These are phyloP conservation scores for Hysterangium stoloniferum DNA, from an alignment of 768 basidiomycete species.

Conservation along the genomic window DNA sequence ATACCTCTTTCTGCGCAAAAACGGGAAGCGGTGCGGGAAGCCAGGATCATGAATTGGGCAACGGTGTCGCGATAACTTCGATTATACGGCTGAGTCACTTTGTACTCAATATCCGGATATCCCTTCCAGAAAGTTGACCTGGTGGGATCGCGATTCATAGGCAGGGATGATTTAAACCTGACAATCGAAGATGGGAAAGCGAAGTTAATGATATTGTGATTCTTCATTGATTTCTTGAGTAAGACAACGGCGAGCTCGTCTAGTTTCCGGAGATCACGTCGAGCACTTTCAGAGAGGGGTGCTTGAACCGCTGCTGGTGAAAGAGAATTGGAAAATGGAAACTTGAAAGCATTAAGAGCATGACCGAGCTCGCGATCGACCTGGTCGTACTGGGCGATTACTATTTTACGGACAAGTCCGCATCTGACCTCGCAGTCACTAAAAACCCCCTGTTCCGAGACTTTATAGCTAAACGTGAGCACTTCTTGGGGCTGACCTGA, in stretches of 20 bases:
- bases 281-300: not conserved
- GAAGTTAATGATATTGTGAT: conserved; percentile 20
- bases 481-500: conserved; percentile 43
- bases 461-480: conserved; percentile 72
- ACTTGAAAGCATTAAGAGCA: not conserved
- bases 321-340: conserved; percentile 5
- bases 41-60: conserved; percentile 76
- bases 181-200: conserved; percentile 23
- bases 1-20: conserved; percentile 56
- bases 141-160: conserved; percentile 19
- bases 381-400: conserved; percentile 54
- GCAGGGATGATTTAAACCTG: conserved; percentile 21
- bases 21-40: conserved; percentile 64
- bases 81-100: conserved; percentile 27
- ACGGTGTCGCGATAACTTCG: conserved; percentile 50
- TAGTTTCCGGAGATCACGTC: conserved; percentile 26
- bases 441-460: conserved; percentile 56
- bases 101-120: conserved; percentile 45
- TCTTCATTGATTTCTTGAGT: conserved; percentile 9
- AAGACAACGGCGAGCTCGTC: conserved; percentile 19
- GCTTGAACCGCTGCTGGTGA: not conserved
- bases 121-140: conserved; percentile 28
- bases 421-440: conserved; percentile 62
- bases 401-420: conserved; percentile 65
- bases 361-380: conserved; percentile 48